Evolutionary conservation across 371 early-diverging fungal genomes (phyloP), one percentile per base, ranked within the genome.

Genomic region (Umbelopsis sp.): DNA sequence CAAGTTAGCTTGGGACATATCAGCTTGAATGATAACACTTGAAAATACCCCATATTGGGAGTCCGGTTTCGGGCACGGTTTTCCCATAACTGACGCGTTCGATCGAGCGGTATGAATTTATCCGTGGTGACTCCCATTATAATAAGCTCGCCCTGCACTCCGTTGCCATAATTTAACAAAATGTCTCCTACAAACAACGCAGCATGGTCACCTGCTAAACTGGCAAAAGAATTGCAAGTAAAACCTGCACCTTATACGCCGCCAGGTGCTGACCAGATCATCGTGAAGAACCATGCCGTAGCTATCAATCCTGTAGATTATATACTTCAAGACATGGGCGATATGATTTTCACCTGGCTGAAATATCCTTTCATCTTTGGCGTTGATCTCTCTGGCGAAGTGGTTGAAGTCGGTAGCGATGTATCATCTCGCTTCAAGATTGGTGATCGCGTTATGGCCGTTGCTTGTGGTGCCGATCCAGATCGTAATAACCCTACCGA

Each of bases 391-490:
- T 68, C 78, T 1, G 80, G 80, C 11, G 38, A 51, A 10, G 73
- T 81, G 4, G 45, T 65, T 4, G 35, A 35, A 8, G 63, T 65
- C 0, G 80, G 80, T 38, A 14, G 53, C 16, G 10, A 6, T 7
- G 78, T 70, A 14, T 51, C 22, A 51, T 64, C 38, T 25, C 50
- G 69, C 16, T 68, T 85, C 65, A 65, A 65, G n/a, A 69, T 70
- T 18, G 88, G 81, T 45, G 75, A 80, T 70, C 65, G 72, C 6
- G 88, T 86, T 41, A 80, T 82, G 50, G 78, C 73, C 11, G 63
- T 72, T 16, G 74, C 70, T 12, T 14, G 22, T 45, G 18, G 25
- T 3, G 48, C 52, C 22, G 41, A 73, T 32, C 69, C 29, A 4
- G 77, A 76, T 6, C 62, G 51, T 25, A 51, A 22, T 51, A 51